Base-by-base conservation (phyloP, 331 rosid genomes). In the Prunus yedoensis region DNA sequence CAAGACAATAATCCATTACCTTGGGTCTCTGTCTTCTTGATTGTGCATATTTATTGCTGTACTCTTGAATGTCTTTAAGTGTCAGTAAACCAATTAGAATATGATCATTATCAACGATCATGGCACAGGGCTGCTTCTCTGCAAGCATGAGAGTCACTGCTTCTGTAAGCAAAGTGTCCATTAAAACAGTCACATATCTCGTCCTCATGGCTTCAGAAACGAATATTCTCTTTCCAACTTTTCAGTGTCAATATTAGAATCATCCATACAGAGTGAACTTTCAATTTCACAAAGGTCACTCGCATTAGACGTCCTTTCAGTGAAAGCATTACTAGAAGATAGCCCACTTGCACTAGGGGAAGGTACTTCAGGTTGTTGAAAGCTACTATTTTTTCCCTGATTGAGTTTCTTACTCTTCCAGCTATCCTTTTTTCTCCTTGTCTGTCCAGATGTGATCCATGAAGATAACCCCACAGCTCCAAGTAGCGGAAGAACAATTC, bases 161-260 rank as follows among this genome's bases (percentile, higher is more conserved):
- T 62, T 90, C 93, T 41, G 79, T 82, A 74, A 94, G 93, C 58
- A 27, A 81, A 3, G 93, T 91, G 80, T 82, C 78, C 93, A 84
- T 79, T 49, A 81, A 83, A 76, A 90, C 86, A 2, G 88, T 85
- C 75, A 89, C 89, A 56, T 82, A 94, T 85, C 87, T 91, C 6
- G 92, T 91, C 76, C 86, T 91, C 97, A 94, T 91, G 86, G 98
- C 98, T 74, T 91, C 92, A 1, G 93, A 90, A 78, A 94, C 97
- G 16, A 41, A 70, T 76, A 87, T 82, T 80, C 81, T 89, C 81
- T 79, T 83, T 63, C 86, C 5, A 80, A 66, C 69, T 82, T 70
- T 59, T 79, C 8, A 45, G 78, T 51, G 70, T 83, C 89, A 73
- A 32, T 76, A 74, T 87, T 79, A 60, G 85, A 81, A 72, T 85